Evolutionary conservation across 441 rosid genomes (phyloP), one percentile per base, ranked within the genome.

Genomic region (Adansonia gregorii): DNA sequence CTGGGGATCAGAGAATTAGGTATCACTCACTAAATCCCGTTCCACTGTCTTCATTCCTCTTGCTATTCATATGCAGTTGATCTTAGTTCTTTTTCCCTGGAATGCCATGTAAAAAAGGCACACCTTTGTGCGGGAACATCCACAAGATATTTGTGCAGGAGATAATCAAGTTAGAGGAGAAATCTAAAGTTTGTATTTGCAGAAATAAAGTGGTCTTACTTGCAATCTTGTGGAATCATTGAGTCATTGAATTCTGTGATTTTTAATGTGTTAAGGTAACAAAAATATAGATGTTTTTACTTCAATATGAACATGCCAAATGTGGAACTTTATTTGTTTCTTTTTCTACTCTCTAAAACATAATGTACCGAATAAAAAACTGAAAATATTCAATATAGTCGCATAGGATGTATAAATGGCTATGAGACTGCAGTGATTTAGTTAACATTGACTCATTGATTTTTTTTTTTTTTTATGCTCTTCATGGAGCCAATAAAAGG

Each of bases 1-100:
- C 98, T 41, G 97, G 99, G 82, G 97, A 97, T 66, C 97, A 93
- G 85, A 87, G 99, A 81, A 87, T 85, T 80, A 95, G 99, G 99
- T 97, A 95, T 75, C 61, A 19, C 72, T 59, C 58, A 43, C 67
- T 75, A 55, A n/a, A 20, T 55, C 9, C 43, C 7, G 15, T 58
- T 56, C 31, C 49, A 11, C 63, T 59, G 20, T 48, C 46, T 46
- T 48, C 22, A 39, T 45, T 76, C 14, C 74, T 54, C 20, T 54
- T 76, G 39, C 56, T 10, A 15, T 74, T 74, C 8, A 19, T 12
- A 22, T 60, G 68, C 7, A 11, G 41, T 60, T 45, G 77, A 46
- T 15, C 58, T 76, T 76, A 14, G 73, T 41, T 66, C 43, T 7
- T 39, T 76, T 41, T 2, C 61, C 56, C 63, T 39, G 49, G 72